phyloP scores from a whole-genome alignment of 2,329 filamentous ascomycete species.

The Cladosporium cucumerinum region DNA sequence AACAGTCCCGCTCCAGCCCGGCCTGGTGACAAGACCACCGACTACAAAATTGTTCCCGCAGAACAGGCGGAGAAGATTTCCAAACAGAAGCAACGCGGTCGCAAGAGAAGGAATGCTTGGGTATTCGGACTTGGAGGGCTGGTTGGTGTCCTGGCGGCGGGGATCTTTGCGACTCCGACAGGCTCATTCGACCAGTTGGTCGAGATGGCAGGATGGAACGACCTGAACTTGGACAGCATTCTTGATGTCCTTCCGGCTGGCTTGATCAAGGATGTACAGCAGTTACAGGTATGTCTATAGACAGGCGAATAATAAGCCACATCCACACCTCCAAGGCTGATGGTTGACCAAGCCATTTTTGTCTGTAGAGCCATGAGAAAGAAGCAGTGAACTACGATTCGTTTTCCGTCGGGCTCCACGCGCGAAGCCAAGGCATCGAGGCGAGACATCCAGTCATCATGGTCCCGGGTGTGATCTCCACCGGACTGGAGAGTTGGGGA shows the following conservation, averaged over 20 bases:
- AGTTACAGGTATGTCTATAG: slow-evolving; percentile 66
- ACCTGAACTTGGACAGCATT: slow-evolving; percentile 76
- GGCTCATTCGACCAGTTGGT: slow-evolving; percentile 63
- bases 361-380: slow-evolving; percentile 71
- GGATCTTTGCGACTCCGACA: slow-evolving; percentile 85
- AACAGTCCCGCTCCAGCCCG: slow-evolving; percentile 36
- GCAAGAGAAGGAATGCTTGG: slow-evolving; percentile 71
- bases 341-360: slow-evolving; percentile 29
- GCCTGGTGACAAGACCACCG: slow-evolving; percentile 31
- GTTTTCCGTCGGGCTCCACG: slow-evolving; percentile 84
- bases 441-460: slow-evolving; percentile 91
- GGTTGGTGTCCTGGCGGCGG: slow-evolving; percentile 84
- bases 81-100: slow-evolving; percentile 29
- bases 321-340: slow-evolving; percentile 21
- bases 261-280: slow-evolving; percentile 78
- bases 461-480: slow-evolving; percentile 97
- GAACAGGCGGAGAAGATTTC: slow-evolving; percentile 46
- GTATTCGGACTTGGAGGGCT: slow-evolving; percentile 85
- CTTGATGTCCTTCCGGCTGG: slow-evolving; percentile 85
- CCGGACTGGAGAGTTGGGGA: slow-evolving; percentile 93
- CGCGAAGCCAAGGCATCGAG: slow-evolving; percentile 72
- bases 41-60: slow-evolving; percentile 52
- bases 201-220: slow-evolving; percentile 57
- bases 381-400: slow-evolving; percentile 89
- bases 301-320: not conserved